phyloP scores from a whole-genome alignment of 768 basidiomycete species.

The Cystobasidium onofrii region DNA sequence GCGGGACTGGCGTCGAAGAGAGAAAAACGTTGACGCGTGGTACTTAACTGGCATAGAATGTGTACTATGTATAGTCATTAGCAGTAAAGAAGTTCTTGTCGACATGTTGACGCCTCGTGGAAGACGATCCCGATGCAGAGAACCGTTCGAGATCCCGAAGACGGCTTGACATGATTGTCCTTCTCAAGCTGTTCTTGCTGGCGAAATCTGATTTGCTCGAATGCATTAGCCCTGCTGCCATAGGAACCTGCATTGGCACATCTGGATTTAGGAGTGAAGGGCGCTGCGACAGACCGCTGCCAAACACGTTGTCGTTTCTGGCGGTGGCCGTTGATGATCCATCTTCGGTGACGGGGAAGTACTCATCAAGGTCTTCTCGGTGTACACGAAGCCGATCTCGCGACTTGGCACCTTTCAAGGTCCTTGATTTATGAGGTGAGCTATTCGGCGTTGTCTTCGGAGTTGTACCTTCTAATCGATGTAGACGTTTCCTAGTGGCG shows the following conservation, averaged over 20 bases:
- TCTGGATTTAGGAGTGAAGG: not conserved
- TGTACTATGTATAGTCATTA: not conserved
- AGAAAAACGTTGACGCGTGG: not conserved
- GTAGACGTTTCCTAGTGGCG: not conserved
- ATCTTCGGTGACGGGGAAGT: conserved; percentile 3
- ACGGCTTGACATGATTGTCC: conserved; percentile 5
- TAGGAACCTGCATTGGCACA: not conserved
- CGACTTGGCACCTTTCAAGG: not conserved
- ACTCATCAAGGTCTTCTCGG: conserved; percentile 16
- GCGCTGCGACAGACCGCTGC: not conserved
- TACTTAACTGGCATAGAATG: not conserved
- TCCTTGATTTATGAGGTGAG: not conserved
- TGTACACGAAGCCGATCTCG: conserved; percentile 3
- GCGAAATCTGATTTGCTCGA: not conserved
- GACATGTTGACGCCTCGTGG: not conserved
- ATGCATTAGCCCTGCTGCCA: not conserved
- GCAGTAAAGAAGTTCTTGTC: conserved; percentile 1
- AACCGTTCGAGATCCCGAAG: not conserved
- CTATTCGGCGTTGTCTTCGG: conserved; percentile 15
- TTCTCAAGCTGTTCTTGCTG: not conserved
- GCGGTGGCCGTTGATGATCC: not conserved
- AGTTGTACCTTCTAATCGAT: conserved; percentile 10
- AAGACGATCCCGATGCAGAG: not conserved
- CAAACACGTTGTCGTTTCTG: not conserved
- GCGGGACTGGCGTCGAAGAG: not conserved